Base-by-base conservation (phyloP, 306 rosid genomes). In the Hippophae rhamnoides region DNA sequence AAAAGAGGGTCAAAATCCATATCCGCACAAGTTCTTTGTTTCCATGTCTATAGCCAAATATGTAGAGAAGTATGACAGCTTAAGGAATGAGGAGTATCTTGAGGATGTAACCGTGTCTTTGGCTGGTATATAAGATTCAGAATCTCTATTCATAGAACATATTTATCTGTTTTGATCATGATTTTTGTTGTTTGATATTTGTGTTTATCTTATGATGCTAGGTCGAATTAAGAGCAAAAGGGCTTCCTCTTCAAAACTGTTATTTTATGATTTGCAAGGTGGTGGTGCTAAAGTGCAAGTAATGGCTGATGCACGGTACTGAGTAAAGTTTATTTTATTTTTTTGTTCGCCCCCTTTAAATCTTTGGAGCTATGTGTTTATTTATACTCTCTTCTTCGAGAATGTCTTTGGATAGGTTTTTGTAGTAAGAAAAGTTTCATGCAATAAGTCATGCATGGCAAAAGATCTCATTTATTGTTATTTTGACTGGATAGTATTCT, bases 231-330 rank as follows among this genome's bases (percentile, higher is more conserved):
- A 75, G 87, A 78, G 81, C 78, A 89, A 89, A 57, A 80, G 95
- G 2, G 59, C 95, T 5, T 86, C 95, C 54, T 79, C 85, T 45
- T 70, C 86, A 6, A 89, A 81, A 76, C 84, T 89, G 26, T 71
- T 81, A 56, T 89, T 89, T 63, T 89, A 89, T 68, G 97, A 86
- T 47, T 76, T 89, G 45, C 82, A 83, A 63, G 89, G 85, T 55
- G 76, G 47, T 47, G 78, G 79, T 62, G 69, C 48, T 66, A 86
- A 89, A 68, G 90, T 86, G 52, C 97, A 89, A 79, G 95, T 89
- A 47, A 83, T 89, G 92, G 81, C 92, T 9, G 95, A 86, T 79
- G 86, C 83, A 45, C 84, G 95, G 97, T 89, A 77, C 55, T 13
- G 1, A 54, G 56, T n/a, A 38, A 11, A 61, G 54, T 59, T 13